A percentile compares a stretch with the other conserved stretches of the same genome.
These are phyloP conservation scores for Cenchrus fungigraminus DNA, from an alignment of 176 grass and related monocot genomes.

Conservation along the genomic window DNA sequence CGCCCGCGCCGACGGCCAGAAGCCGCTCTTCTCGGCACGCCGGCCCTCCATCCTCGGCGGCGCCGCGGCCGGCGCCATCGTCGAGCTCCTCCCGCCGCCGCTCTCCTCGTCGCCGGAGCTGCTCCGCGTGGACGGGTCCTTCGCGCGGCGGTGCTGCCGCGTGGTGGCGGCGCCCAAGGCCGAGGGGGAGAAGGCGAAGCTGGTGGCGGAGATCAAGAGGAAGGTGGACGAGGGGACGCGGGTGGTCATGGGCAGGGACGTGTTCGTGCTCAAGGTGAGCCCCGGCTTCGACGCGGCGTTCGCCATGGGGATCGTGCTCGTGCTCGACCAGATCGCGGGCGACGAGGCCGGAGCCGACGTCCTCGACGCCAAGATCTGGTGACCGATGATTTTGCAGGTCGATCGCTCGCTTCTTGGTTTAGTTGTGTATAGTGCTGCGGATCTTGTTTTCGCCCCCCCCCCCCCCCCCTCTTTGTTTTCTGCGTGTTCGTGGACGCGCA, in stretches of 20 bases:
- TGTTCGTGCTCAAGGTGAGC: slow-evolving; percentile 67
- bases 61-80: slow-evolving; percentile 55
- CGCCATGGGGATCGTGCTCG: slow-evolving; percentile 79
- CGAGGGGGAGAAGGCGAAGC: slow-evolving; percentile 26
- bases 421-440: background rate
- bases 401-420: slow-evolving; percentile 25
- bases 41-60: slow-evolving; percentile 78
- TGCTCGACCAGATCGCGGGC: slow-evolving; percentile 71
- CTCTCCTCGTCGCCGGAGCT: slow-evolving; percentile 35
- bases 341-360: slow-evolving; percentile 39
- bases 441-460: background rate
- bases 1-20: slow-evolving; percentile 68
- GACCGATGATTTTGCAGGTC: background rate
- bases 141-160: slow-evolving; percentile 76
- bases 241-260: slow-evolving; percentile 77
- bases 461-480: background rate
- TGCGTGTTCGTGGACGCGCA: background rate
- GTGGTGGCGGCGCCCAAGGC: slow-evolving; percentile 47
- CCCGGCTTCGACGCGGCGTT: slow-evolving; percentile 77
- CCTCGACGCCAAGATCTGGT: slow-evolving; percentile 38
- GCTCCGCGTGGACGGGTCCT: slow-evolving; percentile 87
- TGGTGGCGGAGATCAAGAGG: slow-evolving; percentile 76
- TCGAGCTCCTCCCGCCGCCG: slow-evolving; percentile 36
- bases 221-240: slow-evolving; percentile 68
- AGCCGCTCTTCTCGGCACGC: slow-evolving; percentile 75